Conservation (phyloP, 2,329 filamentous ascomycete genomes). For the Acarospora socialis region DNA sequence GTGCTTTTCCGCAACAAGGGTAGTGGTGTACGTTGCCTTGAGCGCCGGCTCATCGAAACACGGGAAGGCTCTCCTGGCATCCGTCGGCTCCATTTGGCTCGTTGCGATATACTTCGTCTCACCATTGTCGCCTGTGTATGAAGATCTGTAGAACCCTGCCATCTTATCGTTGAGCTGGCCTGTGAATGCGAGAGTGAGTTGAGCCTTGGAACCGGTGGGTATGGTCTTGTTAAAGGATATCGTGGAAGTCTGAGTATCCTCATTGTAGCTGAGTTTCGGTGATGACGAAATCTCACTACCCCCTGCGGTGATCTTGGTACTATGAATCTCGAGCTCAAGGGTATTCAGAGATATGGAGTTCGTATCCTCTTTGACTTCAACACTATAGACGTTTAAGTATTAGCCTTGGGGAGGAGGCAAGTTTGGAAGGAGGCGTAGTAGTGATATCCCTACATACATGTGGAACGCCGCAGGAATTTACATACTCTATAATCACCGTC, state of each 20-base stretch:
- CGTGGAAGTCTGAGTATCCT: constrained; percentile 66
- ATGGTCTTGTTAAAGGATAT: constrained; percentile 64
- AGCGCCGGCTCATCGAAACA: constrained; percentile 93
- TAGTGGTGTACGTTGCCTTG: constrained; percentile 86
- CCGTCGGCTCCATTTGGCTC: constrained; percentile 92
- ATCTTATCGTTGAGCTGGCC: constrained; percentile 83
- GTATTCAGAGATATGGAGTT: constrained; percentile 79
- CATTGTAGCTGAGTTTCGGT: constrained; percentile 58
- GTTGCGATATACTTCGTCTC: constrained; percentile 71
- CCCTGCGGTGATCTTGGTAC: constrained; percentile 50
- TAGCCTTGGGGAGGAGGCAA: constrained; percentile 9
- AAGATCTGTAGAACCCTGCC: constrained; percentile 94
- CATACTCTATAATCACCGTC: constrained; percentile 64
- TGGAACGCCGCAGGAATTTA: constrained; percentile 3
- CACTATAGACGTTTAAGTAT: no score
- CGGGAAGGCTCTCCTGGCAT: constrained; percentile 82
- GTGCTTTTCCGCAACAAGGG: constrained; percentile 76
- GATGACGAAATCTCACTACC: constrained; percentile 45
- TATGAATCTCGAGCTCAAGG: constrained; percentile 70
- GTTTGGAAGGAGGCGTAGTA: constrained; percentile 9
- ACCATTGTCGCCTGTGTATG: constrained; percentile 73
- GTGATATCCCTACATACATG: background rate
- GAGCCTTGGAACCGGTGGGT: constrained; percentile 60
- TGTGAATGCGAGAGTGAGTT: constrained; percentile 62
- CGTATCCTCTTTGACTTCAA: constrained; percentile 74